phyloP scores from a whole-genome alignment of 2,329 filamentous ascomycete species.

The Ceratocystis ficicola region DNA sequence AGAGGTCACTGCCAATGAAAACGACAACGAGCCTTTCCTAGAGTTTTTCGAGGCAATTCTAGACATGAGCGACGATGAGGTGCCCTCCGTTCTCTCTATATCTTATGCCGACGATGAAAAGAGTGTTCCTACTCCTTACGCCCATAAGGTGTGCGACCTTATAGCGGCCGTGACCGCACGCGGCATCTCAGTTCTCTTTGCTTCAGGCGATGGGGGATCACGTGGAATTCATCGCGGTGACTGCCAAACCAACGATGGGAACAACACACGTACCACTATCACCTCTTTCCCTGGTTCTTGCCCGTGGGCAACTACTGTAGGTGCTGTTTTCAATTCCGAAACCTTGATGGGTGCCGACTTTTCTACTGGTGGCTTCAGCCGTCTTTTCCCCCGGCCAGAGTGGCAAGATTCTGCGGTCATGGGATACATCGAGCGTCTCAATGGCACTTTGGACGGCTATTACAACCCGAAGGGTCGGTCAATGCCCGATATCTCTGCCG shows the following conservation, averaged over 20 bases:
- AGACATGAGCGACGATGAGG: slow-evolving; percentile 31
- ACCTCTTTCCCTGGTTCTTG: slow-evolving; percentile 55
- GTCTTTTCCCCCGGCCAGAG: slow-evolving; percentile 35
- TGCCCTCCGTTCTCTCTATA: slow-evolving; percentile 46
- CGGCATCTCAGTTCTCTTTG: slow-evolving; percentile 40
- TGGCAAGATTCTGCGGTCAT: slow-evolving; percentile 37
- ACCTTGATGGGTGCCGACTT: slow-evolving; percentile 35
- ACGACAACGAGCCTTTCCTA: slow-evolving; percentile 46
- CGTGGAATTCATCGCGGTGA: slow-evolving; percentile 36
- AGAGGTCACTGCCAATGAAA: slow-evolving; percentile 26
- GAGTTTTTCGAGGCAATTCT: slow-evolving; percentile 42
- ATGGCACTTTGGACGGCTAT: slow-evolving; percentile 33
- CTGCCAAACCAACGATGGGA: slow-evolving; percentile 49
- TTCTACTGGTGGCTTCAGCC: slow-evolving; percentile 42
- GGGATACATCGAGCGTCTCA: slow-evolving; percentile 33
- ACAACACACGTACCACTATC: slow-evolving; percentile 42
- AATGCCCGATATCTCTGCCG: slow-evolving; percentile 40
- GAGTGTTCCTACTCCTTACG: slow-evolving; percentile 41
- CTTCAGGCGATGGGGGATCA: slow-evolving; percentile 41
- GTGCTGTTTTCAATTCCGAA: slow-evolving; percentile 39
- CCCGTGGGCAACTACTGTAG: slow-evolving; percentile 56
- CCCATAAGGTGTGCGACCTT: slow-evolving; percentile 40
- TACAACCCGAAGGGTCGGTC: slow-evolving; percentile 38
- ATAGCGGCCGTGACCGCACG: slow-evolving; percentile 43
- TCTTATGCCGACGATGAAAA: slow-evolving; percentile 49